A percentile compares a stretch with the other conserved stretches of the same genome.
phyloP scores from a whole-genome alignment of 805 yeast species.

The Komagataella populi region DNA sequence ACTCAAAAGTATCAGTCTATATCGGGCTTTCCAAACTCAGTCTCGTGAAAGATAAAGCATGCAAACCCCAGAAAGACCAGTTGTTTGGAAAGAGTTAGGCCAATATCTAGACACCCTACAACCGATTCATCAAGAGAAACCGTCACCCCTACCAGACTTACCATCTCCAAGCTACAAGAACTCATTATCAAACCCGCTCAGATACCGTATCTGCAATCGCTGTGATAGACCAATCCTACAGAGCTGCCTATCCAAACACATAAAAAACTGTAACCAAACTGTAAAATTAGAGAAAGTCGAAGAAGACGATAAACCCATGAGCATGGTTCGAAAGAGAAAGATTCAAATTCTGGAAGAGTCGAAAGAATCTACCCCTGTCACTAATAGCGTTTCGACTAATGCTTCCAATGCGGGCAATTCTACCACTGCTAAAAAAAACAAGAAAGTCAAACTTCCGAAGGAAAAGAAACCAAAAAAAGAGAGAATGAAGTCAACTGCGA shows the following conservation, averaged over 20 bases:
- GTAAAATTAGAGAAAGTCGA: slow-evolving; percentile 14
- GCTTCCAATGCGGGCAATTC: slow-evolving; percentile 6
- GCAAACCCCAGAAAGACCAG: background rate
- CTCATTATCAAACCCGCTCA: slow-evolving; percentile 24
- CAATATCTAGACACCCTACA: slow-evolving; percentile 17
- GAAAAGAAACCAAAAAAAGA: slow-evolving; percentile 16
- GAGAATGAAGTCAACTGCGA: slow-evolving; percentile 25
- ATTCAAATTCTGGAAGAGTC: slow-evolving; percentile 6
- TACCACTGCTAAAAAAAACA: slow-evolving; percentile 7
- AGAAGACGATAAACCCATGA: slow-evolving; percentile 2
- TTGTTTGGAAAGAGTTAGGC: slow-evolving; percentile 21
- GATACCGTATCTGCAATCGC: slow-evolving; percentile 31
- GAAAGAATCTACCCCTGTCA: slow-evolving; percentile 6
- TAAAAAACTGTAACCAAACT: slow-evolving; percentile 21
- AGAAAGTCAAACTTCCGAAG: slow-evolving; percentile 7
- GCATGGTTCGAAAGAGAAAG: background rate
- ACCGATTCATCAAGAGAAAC: slow-evolving; percentile 4
- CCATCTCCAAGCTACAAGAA: slow-evolving; percentile 8
- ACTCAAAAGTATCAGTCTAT: background rate
- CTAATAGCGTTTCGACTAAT: slow-evolving; percentile 6
- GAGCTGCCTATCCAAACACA: slow-evolving; percentile 22
- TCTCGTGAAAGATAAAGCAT: background rate
- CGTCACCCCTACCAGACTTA: background rate
- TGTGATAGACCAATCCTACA: slow-evolving; percentile 32
- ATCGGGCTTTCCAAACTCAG: background rate